phyloP scores from a whole-genome alignment of 306 rosid species.

The Crotalaria pallida region DNA sequence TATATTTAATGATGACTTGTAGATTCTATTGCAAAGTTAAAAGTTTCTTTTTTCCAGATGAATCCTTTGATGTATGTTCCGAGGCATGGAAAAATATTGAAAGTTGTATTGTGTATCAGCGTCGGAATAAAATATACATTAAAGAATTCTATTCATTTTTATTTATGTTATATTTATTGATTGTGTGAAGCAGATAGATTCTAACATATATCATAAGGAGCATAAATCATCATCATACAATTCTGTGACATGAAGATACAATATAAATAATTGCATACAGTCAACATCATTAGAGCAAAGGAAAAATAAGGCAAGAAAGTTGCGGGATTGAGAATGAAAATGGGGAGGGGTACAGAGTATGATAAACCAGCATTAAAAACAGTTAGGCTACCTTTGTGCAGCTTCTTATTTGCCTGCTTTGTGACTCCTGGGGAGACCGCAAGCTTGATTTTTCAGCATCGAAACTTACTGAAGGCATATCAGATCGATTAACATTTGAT shows the following conservation, averaged over 20 bases:
- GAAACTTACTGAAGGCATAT: slow-evolving; percentile 79
- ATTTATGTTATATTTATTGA: background rate
- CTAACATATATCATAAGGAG: slow-evolving; percentile 2
- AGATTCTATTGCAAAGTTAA: background rate
- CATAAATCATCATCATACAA: slow-evolving; percentile 9
- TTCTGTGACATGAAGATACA: background rate
- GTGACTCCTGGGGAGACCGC: slow-evolving; percentile 77
- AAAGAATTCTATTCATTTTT: background rate
- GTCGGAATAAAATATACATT: background rate
- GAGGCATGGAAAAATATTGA: background rate
- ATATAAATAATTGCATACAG: background rate
- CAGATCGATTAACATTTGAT: slow-evolving; percentile 69
- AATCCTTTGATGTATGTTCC: background rate
- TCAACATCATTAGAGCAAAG: background rate
- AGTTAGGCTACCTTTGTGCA: slow-evolving; percentile 79
- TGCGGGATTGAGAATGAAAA: background rate
- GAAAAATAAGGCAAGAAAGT: slow-evolving; percentile 1
- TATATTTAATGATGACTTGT: background rate
- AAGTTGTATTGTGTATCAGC: background rate
- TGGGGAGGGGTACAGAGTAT: background rate
- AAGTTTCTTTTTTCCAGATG: background rate
- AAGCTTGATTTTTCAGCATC: slow-evolving; percentile 89
- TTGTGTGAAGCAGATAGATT: background rate
- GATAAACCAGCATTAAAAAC: background rate
- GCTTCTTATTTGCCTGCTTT: slow-evolving; percentile 90